These are phyloP conservation scores for Rhizopogon salebrosus DNA, from an alignment of 768 basidiomycete species.

Conservation along the genomic window DNA sequence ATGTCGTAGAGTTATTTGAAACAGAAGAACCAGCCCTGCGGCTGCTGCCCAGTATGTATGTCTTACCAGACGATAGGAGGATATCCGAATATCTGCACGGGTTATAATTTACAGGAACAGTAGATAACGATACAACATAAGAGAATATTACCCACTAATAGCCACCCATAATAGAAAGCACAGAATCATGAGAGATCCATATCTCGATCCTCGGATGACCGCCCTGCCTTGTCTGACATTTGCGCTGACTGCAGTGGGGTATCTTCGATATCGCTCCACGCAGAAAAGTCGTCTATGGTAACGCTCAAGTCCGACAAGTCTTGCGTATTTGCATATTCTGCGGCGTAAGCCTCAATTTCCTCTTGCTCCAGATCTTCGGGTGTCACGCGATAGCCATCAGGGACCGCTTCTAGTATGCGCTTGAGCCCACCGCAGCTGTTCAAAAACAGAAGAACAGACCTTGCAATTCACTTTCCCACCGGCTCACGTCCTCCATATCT, in stretches of 20 bases:
- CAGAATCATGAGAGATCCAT: constrained; percentile 21
- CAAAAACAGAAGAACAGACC: constrained; percentile 26
- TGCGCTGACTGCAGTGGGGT: background rate
- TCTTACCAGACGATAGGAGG: background rate
- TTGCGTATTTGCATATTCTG: constrained; percentile 39
- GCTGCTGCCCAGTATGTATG: too few species aligned
- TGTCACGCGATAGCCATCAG: constrained; percentile 10
- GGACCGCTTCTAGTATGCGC: background rate
- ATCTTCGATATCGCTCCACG: constrained; percentile 20
- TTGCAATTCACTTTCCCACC: constrained; percentile 56
- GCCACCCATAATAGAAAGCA: background rate
- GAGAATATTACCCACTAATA: background rate
- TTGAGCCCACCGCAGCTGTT: background rate
- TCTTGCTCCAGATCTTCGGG: constrained; percentile 51
- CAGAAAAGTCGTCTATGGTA: constrained; percentile 8
- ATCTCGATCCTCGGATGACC: constrained; percentile 7
- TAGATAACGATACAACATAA: background rate
- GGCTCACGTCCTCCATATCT: constrained; percentile 53
- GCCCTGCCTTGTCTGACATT: background rate
- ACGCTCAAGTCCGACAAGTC: constrained; percentile 44
- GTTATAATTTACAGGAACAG: background rate
- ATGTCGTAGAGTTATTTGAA: too few species aligned
- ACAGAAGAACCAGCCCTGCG: too few species aligned
- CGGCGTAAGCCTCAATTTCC: constrained; percentile 55
- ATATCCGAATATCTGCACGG: background rate